Conservation (phyloP, 2,329 filamentous ascomycete species). For the Basipetospora chlamydospora region DNA sequence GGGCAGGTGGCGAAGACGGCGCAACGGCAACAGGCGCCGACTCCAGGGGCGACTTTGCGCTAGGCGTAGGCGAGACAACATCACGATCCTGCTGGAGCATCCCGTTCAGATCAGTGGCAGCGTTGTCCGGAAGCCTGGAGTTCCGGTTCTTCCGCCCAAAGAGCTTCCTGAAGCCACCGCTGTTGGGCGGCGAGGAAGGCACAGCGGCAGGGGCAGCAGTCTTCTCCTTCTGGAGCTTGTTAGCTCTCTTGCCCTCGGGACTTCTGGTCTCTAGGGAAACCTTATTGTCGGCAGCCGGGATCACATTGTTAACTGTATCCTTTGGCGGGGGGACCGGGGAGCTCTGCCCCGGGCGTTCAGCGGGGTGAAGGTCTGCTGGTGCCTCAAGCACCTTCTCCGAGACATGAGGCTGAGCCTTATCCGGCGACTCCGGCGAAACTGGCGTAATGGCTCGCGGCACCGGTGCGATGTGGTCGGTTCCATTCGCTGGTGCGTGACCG, state of each 20-base stretch:
- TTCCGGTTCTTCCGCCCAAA: constrained; percentile 49
- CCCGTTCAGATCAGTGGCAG: constrained; percentile 33
- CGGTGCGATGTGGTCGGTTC: background rate
- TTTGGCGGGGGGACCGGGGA: constrained; percentile 25
- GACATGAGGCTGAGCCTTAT: constrained; percentile 10
- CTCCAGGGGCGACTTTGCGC: constrained; percentile 12
- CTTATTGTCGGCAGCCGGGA: constrained; percentile 1
- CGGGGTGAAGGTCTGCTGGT: constrained; percentile 20
- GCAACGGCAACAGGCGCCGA: constrained; percentile 4
- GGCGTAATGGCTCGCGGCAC: too few species aligned
- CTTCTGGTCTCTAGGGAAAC: constrained; percentile 14
- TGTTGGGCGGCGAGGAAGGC: constrained; percentile 11
- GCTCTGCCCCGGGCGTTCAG: constrained; percentile 16
- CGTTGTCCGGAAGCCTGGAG: constrained; percentile 41
- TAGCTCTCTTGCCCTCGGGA: constrained; percentile 30
- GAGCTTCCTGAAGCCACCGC: constrained; percentile 46
- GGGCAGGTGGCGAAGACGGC: constrained; percentile 11
- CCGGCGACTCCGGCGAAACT: constrained; percentile 2
- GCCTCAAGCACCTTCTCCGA: constrained; percentile 24
- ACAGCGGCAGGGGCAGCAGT: constrained; percentile 8
- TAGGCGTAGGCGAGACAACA: constrained; percentile 10
- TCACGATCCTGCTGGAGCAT: constrained; percentile 29
- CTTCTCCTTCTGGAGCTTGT: constrained; percentile 42
- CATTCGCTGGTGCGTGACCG: constrained; percentile 5
- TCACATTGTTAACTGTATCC: constrained; percentile 12